phyloP scores from a whole-genome alignment of 768 basidiomycete genomes.

The Suillus subaureus region DNA sequence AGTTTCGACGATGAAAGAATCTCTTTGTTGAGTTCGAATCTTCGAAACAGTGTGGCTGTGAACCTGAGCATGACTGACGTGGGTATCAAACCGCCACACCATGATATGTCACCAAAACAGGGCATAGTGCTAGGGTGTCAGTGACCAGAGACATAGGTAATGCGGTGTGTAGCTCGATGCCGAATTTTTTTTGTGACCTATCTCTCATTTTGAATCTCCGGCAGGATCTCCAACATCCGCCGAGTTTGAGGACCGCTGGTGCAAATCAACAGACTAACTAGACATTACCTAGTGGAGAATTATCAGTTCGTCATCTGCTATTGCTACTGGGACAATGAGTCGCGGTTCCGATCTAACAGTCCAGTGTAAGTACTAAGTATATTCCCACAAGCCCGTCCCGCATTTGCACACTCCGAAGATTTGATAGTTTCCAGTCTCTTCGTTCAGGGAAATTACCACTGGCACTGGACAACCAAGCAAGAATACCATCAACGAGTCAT shows the following conservation, averaged over 20 bases:
- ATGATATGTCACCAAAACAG: background rate
- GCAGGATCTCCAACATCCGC: conserved; percentile 2
- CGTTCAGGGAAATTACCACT: background rate
- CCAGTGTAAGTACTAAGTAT: background rate
- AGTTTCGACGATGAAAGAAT: conserved; percentile 25
- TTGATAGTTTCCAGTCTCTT: background rate
- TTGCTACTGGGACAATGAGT: background rate
- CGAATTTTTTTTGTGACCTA: background rate
- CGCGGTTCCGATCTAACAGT: background rate
- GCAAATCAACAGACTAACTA: background rate
- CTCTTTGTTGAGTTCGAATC: conserved; percentile 5
- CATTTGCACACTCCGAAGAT: background rate
- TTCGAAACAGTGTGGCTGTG: background rate
- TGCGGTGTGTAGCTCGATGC: background rate
- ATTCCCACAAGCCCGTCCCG: background rate
- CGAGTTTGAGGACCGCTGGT: background rate
- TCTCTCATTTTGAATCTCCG: background rate
- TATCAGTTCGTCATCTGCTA: background rate
- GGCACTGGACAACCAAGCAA: background rate
- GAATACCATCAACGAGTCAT: background rate
- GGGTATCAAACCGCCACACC: background rate
- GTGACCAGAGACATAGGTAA: background rate
- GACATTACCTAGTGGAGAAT: background rate
- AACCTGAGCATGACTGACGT: conserved; percentile 1
- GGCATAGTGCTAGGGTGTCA: background rate